Evolutionary conservation across 495 filamentous ascomycete genomes (phyloP), one percentile per base, ranked within the genome.

Genomic region (Talaromyces ruber): DNA sequence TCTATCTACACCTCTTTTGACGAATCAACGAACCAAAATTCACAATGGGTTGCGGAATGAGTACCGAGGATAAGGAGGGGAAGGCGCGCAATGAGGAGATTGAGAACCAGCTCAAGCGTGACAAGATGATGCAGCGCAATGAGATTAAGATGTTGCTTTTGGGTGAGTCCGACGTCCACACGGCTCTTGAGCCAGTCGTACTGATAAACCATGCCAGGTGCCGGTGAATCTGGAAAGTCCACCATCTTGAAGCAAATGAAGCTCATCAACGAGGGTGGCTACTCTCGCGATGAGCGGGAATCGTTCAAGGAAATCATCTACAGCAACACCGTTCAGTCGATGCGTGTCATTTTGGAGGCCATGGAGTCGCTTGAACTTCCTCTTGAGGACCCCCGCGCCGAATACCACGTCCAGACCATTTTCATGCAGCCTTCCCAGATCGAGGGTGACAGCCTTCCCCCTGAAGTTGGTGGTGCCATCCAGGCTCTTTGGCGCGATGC

Each of bases 241-340:
- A 98, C 94, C 12, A 97, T 98, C 70, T 82, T 98, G 62, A 98
- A 98, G 81, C 94, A 98, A 86, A 98, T 98, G 94, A 97, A 83
- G 67, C 72, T 83, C 66, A 83, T 82, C 60, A 76, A 83, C 68
- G 81, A 83, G 71, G 80, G 80, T 29, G 79, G 81, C 45, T 83
- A 83, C 67, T 82, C 80, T 56, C 79, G 77, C 64, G 81, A 83
- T 65, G 81, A 83, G 66, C 75, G 80, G 55, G 81, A 83, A 70
- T 82, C 80, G 2, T 83, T 83, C 87, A 94, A 95, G 73, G 92
- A 96, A 76, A 96, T 96, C 76, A 96, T 97, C 78, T 96, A 96
- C 84, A 96, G 91, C 82, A 96, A 97, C 77, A 95, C 91, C 22
- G 91, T 94, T 28, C 93, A 93, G 81, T 97, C 90, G 50, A 96